A percentile compares a stretch with the other conserved stretches of the same genome.
Conservation (phyloP, 2,329 filamentous ascomycete species). For the Albophoma yamanashiensis region DNA sequence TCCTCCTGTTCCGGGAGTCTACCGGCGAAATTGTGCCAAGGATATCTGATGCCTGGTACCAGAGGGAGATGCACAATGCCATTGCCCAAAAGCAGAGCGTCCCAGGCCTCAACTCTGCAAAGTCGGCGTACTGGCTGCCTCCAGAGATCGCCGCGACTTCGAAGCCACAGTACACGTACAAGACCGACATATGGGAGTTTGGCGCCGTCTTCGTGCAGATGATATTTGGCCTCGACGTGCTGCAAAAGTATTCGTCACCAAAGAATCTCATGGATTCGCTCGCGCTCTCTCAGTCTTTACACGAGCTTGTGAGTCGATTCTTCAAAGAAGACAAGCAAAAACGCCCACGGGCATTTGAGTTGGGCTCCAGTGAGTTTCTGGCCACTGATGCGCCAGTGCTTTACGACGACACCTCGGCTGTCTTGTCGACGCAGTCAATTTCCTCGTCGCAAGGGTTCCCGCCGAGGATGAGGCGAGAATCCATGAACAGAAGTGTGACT, state of each 20-base stretch:
- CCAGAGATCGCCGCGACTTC: slow-evolving; percentile 60
- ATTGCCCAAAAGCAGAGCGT: slow-evolving; percentile 39
- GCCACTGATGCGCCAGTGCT: slow-evolving; percentile 54
- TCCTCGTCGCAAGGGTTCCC: slow-evolving; percentile 31
- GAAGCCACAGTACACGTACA: slow-evolving; percentile 55
- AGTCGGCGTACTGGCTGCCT: slow-evolving; percentile 73
- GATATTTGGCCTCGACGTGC: slow-evolving; percentile 74
- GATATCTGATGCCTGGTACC: slow-evolving; percentile 63
- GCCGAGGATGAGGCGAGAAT: slow-evolving; percentile 49
- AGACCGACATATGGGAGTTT: slow-evolving; percentile 92
- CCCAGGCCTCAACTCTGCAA: slow-evolving; percentile 47
- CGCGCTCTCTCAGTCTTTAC: slow-evolving; percentile 61
- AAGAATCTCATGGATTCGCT: slow-evolving; percentile 60
- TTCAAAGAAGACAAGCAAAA: slow-evolving; percentile 81
- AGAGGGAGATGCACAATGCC: slow-evolving; percentile 55
- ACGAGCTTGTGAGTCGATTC: slow-evolving; percentile 72
- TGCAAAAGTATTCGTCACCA: slow-evolving; percentile 70
- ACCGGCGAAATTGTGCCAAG: slow-evolving; percentile 63
- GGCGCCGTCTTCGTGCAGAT: slow-evolving; percentile 89
- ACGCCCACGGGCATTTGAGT: slow-evolving; percentile 69
- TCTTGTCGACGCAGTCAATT: slow-evolving; percentile 29
- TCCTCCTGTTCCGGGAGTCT: slow-evolving; percentile 62
- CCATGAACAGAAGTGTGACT: slow-evolving; percentile 36
- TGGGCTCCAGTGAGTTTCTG: slow-evolving; percentile 54
- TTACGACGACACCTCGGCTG: slow-evolving; percentile 30